Base-by-base conservation (phyloP, 805 yeast species). In the Cyberlindnera saturnus region DNA sequence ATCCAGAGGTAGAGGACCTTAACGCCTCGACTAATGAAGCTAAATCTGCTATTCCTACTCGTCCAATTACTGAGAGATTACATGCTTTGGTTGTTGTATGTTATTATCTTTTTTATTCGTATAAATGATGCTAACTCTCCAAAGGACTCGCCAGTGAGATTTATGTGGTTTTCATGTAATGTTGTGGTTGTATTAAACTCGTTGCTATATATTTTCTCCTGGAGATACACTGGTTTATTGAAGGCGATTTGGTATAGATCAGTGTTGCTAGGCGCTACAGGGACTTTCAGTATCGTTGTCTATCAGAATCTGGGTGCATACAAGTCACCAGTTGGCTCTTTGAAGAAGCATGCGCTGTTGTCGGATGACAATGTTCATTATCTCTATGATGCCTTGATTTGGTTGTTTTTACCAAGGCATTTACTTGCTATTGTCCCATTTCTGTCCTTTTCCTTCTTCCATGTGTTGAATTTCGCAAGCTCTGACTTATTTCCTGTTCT, bases 371-470 rank as follows among this genome's bases (percentile, higher is more conserved):
- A 85, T 60, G 67, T 76, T 44, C 91, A 87, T 52, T 90, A 89
- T 64, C 70, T 86, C 41, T 61, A 70, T 34, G 64, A 81, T 45
- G 80, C 81, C 39, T 50, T 74, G 47, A 69, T 69, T 35, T 77
- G 80, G 79, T 64, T 74, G 56, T 49, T 75, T 6, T 59, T 81
- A 45, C 74, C 88, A 51, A 79, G 82, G 38, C 77, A 73, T 46
- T 18, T 28, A 11, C 59, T 86, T 43, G 74, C 95, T 3, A 66
- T 83, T 49, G 61, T 81, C 19, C 95, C 97, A 43, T 88, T 85
- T 59, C 69, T 78, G 37, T 67, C 86, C 44, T 90, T 84, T 63
- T 82, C 96, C 7, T 59, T 81, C 16, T 89, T 91, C 77, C 97
- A 90, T 61, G 80, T 79, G 10, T 68, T 89, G 56, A 81, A 83